Conservation (phyloP, 306 rosid species). For the Amphicarpaea edgeworthii region DNA sequence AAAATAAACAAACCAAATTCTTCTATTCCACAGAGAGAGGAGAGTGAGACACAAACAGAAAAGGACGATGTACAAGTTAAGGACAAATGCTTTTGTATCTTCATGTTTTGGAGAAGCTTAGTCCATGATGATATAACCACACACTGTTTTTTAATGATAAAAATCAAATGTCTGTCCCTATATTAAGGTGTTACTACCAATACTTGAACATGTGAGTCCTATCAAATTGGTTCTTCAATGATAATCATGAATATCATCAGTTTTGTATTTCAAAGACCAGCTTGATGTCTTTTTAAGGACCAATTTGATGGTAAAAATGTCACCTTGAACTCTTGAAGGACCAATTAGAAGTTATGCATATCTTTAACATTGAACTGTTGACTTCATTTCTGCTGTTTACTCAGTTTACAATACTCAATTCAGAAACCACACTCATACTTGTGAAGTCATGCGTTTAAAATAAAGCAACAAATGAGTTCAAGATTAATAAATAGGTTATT, state of each 20-base stretch:
- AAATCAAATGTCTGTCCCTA: not conserved
- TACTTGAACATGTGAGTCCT: conserved; percentile 11
- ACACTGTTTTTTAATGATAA: conserved; percentile 1
- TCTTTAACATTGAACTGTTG: not conserved
- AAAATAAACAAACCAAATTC: too few relatives aligned
- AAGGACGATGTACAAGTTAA: too few relatives aligned
- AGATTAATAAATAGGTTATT: conserved; percentile 5
- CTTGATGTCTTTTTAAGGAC: conserved; percentile 14
- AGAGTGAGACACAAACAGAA: too few relatives aligned
- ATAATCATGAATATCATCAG: not conserved
- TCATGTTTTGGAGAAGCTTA: too few relatives aligned
- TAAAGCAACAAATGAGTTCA: conserved; percentile 13
- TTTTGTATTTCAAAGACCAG: conserved; percentile 8
- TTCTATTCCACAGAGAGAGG: too few relatives aligned
- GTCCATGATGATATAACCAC: not conserved
- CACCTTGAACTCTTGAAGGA: too few relatives aligned
- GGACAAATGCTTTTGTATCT: too few relatives aligned
- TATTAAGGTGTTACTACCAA: not conserved
- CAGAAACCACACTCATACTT: not conserved
- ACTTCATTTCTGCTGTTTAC: not conserved
- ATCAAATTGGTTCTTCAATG: conserved; percentile 10
- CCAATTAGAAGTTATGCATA: not conserved
- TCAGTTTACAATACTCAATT: not conserved
- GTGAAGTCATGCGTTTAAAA: not conserved
- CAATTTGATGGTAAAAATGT: not conserved